Conservation (phyloP, 1,139 yeast species). For the Kodamaea sp. region DNA sequence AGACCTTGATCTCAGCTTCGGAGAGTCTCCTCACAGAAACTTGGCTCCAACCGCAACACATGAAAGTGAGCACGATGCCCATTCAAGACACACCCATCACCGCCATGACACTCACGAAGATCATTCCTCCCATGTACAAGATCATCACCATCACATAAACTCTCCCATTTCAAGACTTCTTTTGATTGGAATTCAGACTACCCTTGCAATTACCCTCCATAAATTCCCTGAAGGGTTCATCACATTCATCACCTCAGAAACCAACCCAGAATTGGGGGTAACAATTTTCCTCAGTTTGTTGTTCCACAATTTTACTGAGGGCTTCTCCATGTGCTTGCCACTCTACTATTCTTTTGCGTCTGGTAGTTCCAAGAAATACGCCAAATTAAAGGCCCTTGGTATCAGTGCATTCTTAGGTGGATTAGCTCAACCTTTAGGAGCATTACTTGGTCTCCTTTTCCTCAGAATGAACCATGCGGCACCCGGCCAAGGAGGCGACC, state of each 20-base stretch:
- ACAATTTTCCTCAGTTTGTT: constrained; percentile 81
- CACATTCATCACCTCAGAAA: constrained; percentile 75
- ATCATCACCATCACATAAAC: constrained; percentile 79
- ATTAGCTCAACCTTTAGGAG: constrained; percentile 87
- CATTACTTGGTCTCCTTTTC: constrained; percentile 65
- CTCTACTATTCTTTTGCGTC: constrained; percentile 63
- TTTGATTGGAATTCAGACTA: constrained; percentile 87
- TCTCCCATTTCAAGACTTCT: constrained; percentile 76
- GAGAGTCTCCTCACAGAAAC: background rate
- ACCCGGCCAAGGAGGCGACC: constrained; percentile 21
- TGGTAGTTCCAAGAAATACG: constrained; percentile 19
- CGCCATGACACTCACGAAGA: constrained; percentile 13
- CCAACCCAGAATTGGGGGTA: constrained; percentile 72
- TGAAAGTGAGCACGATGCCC: constrained; percentile 5
- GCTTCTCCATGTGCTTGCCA: constrained; percentile 92
- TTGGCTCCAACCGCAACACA: background rate
- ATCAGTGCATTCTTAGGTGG: constrained; percentile 77
- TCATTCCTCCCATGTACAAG: constrained; percentile 24
- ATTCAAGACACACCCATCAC: constrained; percentile 3
- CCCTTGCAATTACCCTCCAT: constrained; percentile 83
- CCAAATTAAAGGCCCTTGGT: constrained; percentile 63
- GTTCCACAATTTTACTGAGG: constrained; percentile 92
- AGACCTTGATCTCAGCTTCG: constrained; percentile 4
- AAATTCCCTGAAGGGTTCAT: constrained; percentile 95
- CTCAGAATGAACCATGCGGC: constrained; percentile 43